These are phyloP conservation scores for Chalciporus piperatoides DNA, from an alignment of 1,284 basidiomycete genomes.

Conservation along the genomic window DNA sequence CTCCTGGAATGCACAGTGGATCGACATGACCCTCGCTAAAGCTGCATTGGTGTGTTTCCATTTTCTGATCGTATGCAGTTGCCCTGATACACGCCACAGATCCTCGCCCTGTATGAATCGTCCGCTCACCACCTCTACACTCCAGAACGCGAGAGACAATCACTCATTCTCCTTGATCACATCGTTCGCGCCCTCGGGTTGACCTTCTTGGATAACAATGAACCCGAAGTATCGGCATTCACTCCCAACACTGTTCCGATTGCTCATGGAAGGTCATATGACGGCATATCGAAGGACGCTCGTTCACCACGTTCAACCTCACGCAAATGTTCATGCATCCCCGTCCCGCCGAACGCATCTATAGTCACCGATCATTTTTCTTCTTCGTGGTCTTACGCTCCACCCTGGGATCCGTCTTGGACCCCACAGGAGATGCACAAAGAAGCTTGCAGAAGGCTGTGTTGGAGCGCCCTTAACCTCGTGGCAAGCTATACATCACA, in stretches of 20 bases:
- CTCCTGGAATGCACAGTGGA: conserved; percentile 47
- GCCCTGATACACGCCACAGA: conserved; percentile 37
- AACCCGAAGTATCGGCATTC: conserved; percentile 53
- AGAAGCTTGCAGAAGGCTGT: conserved; percentile 68
- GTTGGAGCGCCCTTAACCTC: conserved; percentile 68
- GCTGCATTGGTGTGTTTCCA: conserved; percentile 63
- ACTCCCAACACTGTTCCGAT: conserved; percentile 45
- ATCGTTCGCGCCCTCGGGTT: conserved; percentile 56
- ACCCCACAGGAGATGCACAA: conserved; percentile 48
- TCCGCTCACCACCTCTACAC: conserved; percentile 66
- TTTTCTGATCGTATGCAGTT: neutral
- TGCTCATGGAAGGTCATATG: conserved; percentile 34
- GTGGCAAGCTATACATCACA: conserved; percentile 62
- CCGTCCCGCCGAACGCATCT: conserved; percentile 38
- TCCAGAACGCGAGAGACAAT: conserved; percentile 47
- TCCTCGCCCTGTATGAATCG: conserved; percentile 69
- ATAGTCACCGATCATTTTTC: conserved; percentile 39
- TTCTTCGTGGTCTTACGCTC: conserved; percentile 46
- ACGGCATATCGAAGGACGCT: conserved; percentile 28
- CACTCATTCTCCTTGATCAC: conserved; percentile 57
- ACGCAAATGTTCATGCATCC: conserved; percentile 50
- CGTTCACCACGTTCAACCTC: conserved; percentile 25
- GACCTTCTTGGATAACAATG: conserved; percentile 52
- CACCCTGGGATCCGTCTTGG: conserved; percentile 63
- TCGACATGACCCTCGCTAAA: conserved; percentile 63